phyloP scores from a whole-genome alignment of 129 eudicot species.

The Gnaphalium uliginosum region DNA sequence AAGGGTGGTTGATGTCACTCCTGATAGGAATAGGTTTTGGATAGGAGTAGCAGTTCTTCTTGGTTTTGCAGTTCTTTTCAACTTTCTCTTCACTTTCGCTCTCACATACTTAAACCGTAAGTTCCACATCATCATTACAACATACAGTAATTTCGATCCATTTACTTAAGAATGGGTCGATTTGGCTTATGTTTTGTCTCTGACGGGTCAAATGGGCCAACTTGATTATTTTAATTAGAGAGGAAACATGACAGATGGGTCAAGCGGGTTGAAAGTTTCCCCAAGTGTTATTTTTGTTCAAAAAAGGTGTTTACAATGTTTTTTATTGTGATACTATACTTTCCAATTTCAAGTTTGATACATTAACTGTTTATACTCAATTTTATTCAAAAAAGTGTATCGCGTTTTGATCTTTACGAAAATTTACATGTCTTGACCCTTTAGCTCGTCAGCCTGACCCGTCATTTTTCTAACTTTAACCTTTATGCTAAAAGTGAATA shows the following conservation, averaged over 20 bases:
- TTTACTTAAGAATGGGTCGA: not conserved
- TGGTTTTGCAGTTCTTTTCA: slow-evolving; percentile 64
- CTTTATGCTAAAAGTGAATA: not conserved
- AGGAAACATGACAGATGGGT: not conserved
- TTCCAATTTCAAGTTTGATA: not conserved
- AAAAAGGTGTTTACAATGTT: not conserved
- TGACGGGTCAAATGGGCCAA: not conserved
- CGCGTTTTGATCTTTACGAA: not conserved
- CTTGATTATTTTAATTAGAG: not conserved
- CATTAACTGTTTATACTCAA: not conserved
- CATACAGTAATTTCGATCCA: not conserved
- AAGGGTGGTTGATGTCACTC: slow-evolving; percentile 52
- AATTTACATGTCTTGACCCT: not conserved
- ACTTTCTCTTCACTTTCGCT: slow-evolving; percentile 62
- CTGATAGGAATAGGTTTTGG: slow-evolving; percentile 68
- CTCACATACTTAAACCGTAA: slow-evolving; percentile 82
- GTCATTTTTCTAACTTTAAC: not conserved
- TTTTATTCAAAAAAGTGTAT: not conserved
- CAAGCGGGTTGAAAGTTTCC: not conserved
- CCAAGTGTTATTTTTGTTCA: not conserved
- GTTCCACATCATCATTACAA: slow-evolving; percentile 15
- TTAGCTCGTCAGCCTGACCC: not conserved
- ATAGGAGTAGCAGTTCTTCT: slow-evolving; percentile 65
- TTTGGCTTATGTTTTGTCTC: not conserved
- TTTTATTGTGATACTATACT: not conserved